Evolutionary conservation across 805 yeast species (phyloP).

Genomic region (Lipomyces kockii): DNA sequence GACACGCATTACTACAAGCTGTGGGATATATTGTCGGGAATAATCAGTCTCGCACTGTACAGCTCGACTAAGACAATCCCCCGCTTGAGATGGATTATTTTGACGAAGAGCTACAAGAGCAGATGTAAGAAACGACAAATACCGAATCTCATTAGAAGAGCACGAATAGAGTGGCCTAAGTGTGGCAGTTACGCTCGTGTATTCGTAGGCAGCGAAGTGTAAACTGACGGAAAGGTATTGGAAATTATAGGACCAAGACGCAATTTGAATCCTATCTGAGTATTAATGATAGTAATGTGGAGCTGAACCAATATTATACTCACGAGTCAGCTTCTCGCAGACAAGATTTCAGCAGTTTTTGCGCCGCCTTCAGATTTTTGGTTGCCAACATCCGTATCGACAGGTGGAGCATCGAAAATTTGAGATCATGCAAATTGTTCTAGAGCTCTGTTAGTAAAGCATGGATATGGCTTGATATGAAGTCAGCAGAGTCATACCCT

Average conservation of each 20-base stretch:
- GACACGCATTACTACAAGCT: conserved; percentile 29
- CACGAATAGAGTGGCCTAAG: conserved; percentile 23
- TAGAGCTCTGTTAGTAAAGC: not conserved
- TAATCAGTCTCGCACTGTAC: conserved; percentile 31
- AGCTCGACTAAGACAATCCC: conserved; percentile 20
- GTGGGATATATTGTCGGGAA: conserved; percentile 28
- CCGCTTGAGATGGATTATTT: conserved; percentile 14
- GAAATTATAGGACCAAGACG: conserved; percentile 28
- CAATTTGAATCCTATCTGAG: conserved; percentile 5
- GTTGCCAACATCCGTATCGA: conserved; percentile 24
- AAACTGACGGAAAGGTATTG: conserved; percentile 19
- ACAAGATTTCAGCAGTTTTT: conserved; percentile 21
- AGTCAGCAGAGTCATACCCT: conserved; percentile 3
- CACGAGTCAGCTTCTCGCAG: conserved; percentile 24
- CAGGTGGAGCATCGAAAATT: conserved; percentile 31
- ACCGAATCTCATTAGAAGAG: conserved; percentile 29
- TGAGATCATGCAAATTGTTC: conserved; percentile 30
- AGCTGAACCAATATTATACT: not conserved
- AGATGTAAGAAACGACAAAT: conserved; percentile 12
- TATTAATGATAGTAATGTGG: not conserved
- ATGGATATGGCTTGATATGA: not conserved
- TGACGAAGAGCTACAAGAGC: conserved; percentile 24
- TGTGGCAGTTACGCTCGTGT: not conserved
- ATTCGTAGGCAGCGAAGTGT: conserved; percentile 10
- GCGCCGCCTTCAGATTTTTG: conserved; percentile 27